Evolutionary conservation across 257 asterid species (phyloP), one percentile per base, ranked within the genome.

Genomic region (Plectranthus barbatus): DNA sequence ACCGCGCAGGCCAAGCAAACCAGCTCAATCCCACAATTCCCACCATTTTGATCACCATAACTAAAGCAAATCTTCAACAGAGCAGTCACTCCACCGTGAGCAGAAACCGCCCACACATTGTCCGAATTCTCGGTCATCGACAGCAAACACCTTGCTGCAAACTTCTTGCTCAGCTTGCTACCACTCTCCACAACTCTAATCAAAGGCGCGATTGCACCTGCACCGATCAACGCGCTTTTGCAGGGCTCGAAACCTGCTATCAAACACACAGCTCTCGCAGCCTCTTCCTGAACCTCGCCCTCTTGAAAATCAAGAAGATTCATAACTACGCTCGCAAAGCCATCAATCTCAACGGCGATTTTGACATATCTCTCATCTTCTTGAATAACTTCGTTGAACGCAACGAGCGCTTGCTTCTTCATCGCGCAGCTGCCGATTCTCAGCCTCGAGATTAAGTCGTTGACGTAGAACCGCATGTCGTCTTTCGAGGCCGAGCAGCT

Each of bases 31-130:
- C 62, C 60, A 56, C 37, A 9, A 6, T 34, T 34, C 7, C 8
- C 1, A 12, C 64, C n/a, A n/a, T n/a, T n/a, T n/a, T n/a, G n/a
- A n/a, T 24, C 57, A 26, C 47, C 34, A 4, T 39, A 1, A 41
- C 18, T 14, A 7, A 20, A 46, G 19, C 99, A 89, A 12, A 90
- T 80, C 67, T 93, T 90, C 72, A 93, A 62, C 58, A 93, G 81
- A 13, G 70, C 82, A 6, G 95, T 80, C 3, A 85, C 96, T 33
- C 99, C 97, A 20, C 96, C 99, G 7, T 93, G 99, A 24, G 99
- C 91, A 7, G 96, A 90, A 76, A 93, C 80, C 0, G 96, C 81
- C 99, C 99, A 93, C 0, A 78, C 92, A 60, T 93, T 93, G 15
- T 93, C 99, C 1, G 96, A 86, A 60, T 93, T 90, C 83, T 85